Evolutionary conservation across 2,329 filamentous ascomycete genomes (phyloP).

Genomic region (Hypoxylon sp.): DNA sequence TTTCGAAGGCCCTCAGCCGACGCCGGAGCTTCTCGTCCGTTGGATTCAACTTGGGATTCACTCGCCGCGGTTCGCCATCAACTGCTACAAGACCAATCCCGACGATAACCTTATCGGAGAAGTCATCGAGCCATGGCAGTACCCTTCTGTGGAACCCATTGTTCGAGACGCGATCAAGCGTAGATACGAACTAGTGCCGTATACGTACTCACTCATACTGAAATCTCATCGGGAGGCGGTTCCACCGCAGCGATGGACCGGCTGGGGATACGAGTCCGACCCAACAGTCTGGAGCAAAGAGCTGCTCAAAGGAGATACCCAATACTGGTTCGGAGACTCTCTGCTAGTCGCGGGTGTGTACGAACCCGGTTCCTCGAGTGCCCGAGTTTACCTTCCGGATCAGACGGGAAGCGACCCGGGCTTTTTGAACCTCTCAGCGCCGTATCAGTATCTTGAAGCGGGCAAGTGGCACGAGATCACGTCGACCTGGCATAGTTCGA

Average conservation of each 20-base stretch:
- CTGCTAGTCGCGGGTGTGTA: slow-evolving; percentile 77
- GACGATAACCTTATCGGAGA: slow-evolving; percentile 75
- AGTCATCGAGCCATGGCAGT: slow-evolving; percentile 84
- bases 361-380: slow-evolving; percentile 65
- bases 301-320: slow-evolving; percentile 73
- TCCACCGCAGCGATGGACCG: slow-evolving; percentile 78
- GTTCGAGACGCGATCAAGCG: slow-evolving; percentile 75
- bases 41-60: slow-evolving; percentile 80
- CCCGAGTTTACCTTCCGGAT: slow-evolving; percentile 72
- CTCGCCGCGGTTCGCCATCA: slow-evolving; percentile 79
- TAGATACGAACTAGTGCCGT: slow-evolving; percentile 78
- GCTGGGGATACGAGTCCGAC: slow-evolving; percentile 78
- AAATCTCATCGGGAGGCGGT: slow-evolving; percentile 70
- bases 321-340: slow-evolving; percentile 79
- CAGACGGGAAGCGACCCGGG: slow-evolving; percentile 61
- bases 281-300: slow-evolving; percentile 72
- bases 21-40: slow-evolving; percentile 76
- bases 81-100: slow-evolving; percentile 80
- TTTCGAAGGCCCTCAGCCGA: slow-evolving; percentile 79
- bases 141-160: slow-evolving; percentile 72
- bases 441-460: slow-evolving; percentile 66
- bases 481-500: slow-evolving; percentile 58
- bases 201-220: slow-evolving; percentile 75
- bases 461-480: slow-evolving; percentile 58
- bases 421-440: slow-evolving; percentile 72